These are phyloP conservation scores for Phytophthora macrochlamydospora DNA, from an alignment of 352 stramenopile genomes.

Conservation along the genomic window DNA sequence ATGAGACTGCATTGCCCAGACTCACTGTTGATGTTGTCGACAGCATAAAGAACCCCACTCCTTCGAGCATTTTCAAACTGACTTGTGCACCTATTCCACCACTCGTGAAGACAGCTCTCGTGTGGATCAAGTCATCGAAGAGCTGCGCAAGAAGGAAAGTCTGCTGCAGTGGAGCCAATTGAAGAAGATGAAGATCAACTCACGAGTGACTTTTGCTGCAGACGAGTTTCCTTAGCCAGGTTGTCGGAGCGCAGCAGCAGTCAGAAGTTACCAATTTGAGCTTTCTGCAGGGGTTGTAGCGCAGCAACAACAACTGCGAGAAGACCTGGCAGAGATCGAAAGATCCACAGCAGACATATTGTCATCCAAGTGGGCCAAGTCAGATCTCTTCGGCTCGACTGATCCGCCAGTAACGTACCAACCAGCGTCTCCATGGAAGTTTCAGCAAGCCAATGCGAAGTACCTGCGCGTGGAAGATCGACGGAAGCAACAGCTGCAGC, in stretches of 20 bases:
- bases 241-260: not conserved
- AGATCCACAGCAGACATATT: constrained; percentile 1
- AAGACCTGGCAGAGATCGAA: constrained; percentile 12
- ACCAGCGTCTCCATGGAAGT: constrained; percentile 9
- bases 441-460: constrained; percentile 13
- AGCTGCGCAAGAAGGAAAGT: not conserved
- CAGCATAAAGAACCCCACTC: constrained; percentile 13
- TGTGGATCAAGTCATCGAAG: not conserved
- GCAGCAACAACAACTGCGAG: constrained; percentile 8
- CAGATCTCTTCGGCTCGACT: constrained; percentile 4
- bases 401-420: not conserved
- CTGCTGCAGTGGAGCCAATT: not conserved
- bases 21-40: not conserved
- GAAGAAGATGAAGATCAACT: not conserved
- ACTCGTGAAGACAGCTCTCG: not conserved
- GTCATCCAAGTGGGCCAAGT: constrained; percentile 3
- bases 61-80: constrained; percentile 13
- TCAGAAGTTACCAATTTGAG: not conserved
- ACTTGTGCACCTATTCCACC: constrained; percentile 7
- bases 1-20: not conserved
- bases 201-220: not conserved
- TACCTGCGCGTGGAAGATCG: constrained; percentile 11
- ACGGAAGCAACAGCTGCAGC: constrained; percentile 7
- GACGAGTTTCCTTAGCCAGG: constrained; percentile 22
- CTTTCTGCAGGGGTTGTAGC: constrained; percentile 8